Base-by-base conservation (phyloP, 176 grass and related monocot species). In the Eleusine coracana region DNA sequence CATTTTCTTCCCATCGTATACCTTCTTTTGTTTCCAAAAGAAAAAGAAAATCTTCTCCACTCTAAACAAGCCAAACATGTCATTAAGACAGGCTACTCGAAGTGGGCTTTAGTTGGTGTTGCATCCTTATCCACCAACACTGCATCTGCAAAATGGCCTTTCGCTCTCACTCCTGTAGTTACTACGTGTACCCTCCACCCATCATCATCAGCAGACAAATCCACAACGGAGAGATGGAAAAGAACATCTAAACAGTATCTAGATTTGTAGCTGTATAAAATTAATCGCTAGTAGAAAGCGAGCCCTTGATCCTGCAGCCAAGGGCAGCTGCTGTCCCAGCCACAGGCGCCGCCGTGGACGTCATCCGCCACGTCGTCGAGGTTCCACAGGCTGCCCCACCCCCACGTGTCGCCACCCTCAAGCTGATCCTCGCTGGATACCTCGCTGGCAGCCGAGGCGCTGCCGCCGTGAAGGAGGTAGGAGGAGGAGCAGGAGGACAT, bases 301-400 rank as follows among this genome's bases (percentile, higher is more conserved):
- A 86, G 73, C 10, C 49, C 60, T 34, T 86, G 79, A 68, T 83
- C 79, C 68, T 86, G 83, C 59, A 77, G 73, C 66, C 31, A 67
- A 60, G 88, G 59, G 88, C 42, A 36, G 76, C 41, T 38, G 28
- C n/a, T 37, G n/a, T 62, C 88, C 87, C 82, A 85, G 82, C 65
- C 68, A 61, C 87, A 70, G 51, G 63, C 65, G 10, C 60, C 38
- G 52, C 80, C 92, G 62, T 68, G 39, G 79, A 73, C 62, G 80
- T 78, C 76, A 84, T 82, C 25, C 46, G 78, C 83, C 72, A 86
- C 55, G 84, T 83, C 85, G 79, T 91, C 92, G 17, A 95, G 92
- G 88, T 93, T 98, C 96, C 96, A 98, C 58, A 98, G 73, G 87
- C 85, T 88, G 29, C 96, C 96, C 96, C 96, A 98, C 20, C 96